Conservation (phyloP, 768 basidiomycete genomes). For the Lactifluus piperatus region DNA sequence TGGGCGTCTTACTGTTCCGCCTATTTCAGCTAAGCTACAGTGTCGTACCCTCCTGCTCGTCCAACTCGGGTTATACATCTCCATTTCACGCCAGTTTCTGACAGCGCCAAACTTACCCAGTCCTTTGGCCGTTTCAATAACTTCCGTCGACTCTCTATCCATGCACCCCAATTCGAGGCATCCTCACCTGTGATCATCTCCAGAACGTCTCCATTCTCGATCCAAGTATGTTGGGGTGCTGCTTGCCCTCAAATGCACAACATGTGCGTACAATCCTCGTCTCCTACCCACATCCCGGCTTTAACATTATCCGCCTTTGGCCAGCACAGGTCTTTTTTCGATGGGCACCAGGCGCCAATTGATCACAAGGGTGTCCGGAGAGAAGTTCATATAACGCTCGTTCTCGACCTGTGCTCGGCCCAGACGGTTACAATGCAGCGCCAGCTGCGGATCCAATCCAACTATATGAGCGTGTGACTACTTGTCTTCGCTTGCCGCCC, state of each 20-base stretch:
- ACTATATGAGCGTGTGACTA: background rate
- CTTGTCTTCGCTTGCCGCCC: background rate
- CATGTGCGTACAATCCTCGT: background rate
- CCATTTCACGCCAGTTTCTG: background rate
- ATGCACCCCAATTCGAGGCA: background rate
- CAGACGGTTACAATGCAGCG: background rate
- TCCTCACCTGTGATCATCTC: background rate
- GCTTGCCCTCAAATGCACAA: background rate
- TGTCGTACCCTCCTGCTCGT: background rate
- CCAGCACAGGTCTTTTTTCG: background rate
- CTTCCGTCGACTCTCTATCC: background rate
- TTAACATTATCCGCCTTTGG: background rate
- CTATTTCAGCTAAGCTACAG: no score
- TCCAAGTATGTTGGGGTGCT: background rate
- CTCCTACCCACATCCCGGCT: background rate
- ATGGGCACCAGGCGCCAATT: background rate
- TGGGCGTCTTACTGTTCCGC: background rate
- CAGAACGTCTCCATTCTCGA: background rate
- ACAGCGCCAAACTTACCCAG: background rate
- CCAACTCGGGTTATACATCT: background rate
- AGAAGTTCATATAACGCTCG: background rate
- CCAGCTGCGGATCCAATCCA: background rate
- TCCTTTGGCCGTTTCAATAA: background rate
- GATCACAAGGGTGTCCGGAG: background rate
- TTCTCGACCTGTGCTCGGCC: background rate